These are phyloP conservation scores for Phaffia tasmanica DNA, from an alignment of 768 basidiomycete species.

Conservation along the genomic window DNA sequence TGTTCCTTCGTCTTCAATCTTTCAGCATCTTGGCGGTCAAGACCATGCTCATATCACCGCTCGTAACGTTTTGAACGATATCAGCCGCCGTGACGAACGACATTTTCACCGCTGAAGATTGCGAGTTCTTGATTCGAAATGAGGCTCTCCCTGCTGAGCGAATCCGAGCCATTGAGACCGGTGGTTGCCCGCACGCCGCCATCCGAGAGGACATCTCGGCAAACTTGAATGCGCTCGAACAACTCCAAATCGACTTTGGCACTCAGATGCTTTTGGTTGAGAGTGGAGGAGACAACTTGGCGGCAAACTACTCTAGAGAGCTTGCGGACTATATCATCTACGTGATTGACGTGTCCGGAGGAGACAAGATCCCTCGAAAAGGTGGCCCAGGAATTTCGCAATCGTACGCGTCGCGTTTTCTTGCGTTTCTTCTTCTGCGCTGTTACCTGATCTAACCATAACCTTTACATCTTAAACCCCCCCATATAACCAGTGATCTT, in stretches of 20 bases:
- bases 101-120: conserved; percentile 67
- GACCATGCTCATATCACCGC: neutral
- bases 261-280: conserved; percentile 91
- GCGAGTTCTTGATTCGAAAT: conserved; percentile 85
- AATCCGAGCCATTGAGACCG: conserved; percentile 90
- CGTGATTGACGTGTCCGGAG: conserved; percentile 58
- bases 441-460: neutral
- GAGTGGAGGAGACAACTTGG: conserved; percentile 47
- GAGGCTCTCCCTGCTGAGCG: conserved; percentile 63
- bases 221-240: conserved; percentile 90
- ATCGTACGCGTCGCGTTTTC: conserved; percentile 7
- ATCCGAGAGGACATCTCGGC: conserved; percentile 97
- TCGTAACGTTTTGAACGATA: neutral
- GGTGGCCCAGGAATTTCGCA: conserved; percentile 91
- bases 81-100: conserved; percentile 96
- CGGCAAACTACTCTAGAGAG: conserved; percentile 88
- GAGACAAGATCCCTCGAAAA: conserved; percentile 96
- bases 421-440: neutral
- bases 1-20: conserved; percentile 28
- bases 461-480: neutral
- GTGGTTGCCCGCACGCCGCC: conserved; percentile 92
- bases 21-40: neutral
- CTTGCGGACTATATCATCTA: conserved; percentile 96
- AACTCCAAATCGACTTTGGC: conserved; percentile 76
- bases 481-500: conserved; percentile 46